phyloP scores from a whole-genome alignment of 345 rosid genomes.

The Euphorbia lathyris region DNA sequence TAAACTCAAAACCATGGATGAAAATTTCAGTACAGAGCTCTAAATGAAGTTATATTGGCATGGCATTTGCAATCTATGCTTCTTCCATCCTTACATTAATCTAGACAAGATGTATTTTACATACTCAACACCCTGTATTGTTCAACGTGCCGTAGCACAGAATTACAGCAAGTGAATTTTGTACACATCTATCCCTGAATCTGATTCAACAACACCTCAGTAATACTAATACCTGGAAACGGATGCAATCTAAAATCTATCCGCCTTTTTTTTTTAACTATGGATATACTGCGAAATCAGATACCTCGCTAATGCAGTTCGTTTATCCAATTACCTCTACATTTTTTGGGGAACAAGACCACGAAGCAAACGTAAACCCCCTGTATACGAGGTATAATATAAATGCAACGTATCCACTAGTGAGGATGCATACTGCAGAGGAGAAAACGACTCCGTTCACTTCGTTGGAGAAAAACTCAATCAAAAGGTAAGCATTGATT shows the following conservation, averaged over 20 bases:
- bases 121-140: neutral
- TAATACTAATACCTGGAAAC: neutral
- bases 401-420: constrained; percentile 58
- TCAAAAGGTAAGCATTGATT: constrained; percentile 79
- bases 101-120: neutral
- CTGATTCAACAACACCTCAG: neutral
- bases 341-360: constrained; percentile 21
- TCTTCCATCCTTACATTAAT: neutral
- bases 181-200: neutral
- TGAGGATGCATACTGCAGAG: constrained; percentile 34
- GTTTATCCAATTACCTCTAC: constrained; percentile 5
- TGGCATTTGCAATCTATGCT: neutral
- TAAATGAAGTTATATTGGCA: neutral
- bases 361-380: constrained; percentile 36
- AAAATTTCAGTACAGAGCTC: neutral
- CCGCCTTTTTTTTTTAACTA: neutral
- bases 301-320: neutral
- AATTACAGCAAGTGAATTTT: neutral
- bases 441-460: constrained; percentile 46
- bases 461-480: constrained; percentile 68
- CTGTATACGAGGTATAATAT: constrained; percentile 60
- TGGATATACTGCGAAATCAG: neutral
- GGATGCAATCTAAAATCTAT: neutral
- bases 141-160: neutral
- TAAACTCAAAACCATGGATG: too few species aligned